Base-by-base conservation (phyloP, 768 basidiomycete species). In the Leccinum uliginosum region DNA sequence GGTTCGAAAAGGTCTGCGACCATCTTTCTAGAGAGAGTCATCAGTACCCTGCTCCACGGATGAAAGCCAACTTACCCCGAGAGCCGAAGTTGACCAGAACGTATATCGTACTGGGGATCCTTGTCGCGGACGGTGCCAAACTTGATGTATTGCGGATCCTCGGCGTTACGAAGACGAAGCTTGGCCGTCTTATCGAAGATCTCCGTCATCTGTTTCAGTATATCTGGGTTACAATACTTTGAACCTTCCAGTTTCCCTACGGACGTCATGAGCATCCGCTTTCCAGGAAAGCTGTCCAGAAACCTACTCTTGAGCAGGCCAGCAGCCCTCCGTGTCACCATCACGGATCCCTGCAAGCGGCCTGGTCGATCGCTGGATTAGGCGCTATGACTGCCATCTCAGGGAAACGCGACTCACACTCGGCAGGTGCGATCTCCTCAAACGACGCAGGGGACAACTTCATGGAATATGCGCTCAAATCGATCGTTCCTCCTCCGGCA, bases 401-500 rank as follows among this genome's bases (percentile, higher is more conserved):
- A 29, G 27, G 15, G 12, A 11, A 54, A 29, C 9, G 17, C n/a
- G 23, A 55, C 72, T 58, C 55, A 75, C 74, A 74, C 49, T 71
- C 72, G 40, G 70, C 65, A 35, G 70, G 67, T 14, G 68, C 66
- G 46, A 77, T 66, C 58, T 78, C 75, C 40, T 80, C 66, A 19
- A 78, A 73, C 17, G 64, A 64, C 62, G 74, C 50, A 55, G 75
- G 73, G 12, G 76, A 75, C 46, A 71, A 61, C 23, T 65, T 73
- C 69, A 78, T 74, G 24, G 62, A 71, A 70, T 68, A 77, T 53
- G 72, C 76, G 60, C 79, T 81, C 38, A 77, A 34, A 51, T 77
- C 77, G 5, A 76, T 66, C 6, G 75, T 78, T 4, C 74, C 73
- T 21, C 79, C 78, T 10, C 82, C 82, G 8, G 79, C 80, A 61